Conservation (phyloP, 257 asterid species). For the Mitragyna speciosa region DNA sequence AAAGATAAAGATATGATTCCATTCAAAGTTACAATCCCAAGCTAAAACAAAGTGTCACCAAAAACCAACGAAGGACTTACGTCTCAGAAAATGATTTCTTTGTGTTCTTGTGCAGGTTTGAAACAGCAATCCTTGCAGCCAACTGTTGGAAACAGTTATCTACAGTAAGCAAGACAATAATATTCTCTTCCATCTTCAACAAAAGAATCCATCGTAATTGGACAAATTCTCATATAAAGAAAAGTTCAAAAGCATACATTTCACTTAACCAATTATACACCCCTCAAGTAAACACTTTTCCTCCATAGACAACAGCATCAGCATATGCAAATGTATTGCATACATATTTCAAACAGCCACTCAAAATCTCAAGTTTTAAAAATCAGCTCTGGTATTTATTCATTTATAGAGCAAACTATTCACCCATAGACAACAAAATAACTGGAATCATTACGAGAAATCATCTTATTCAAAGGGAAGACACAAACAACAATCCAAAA, state of each 20-base stretch:
- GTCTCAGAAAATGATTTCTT: slow-evolving; percentile 96
- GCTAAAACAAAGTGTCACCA: not conserved
- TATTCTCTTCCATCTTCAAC: not conserved
- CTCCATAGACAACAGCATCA: not conserved
- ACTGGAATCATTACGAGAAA: not conserved
- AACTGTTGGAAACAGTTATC: slow-evolving; percentile 41
- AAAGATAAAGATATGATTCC: not conserved
- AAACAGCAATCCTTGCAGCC: slow-evolving; percentile 99
- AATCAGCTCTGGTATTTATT: not conserved
- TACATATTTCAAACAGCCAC: not conserved
- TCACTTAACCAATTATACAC: not conserved
- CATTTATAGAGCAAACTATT: not conserved
- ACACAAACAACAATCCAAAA: not conserved
- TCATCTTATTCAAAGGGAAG: not conserved
- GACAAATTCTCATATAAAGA: not conserved
- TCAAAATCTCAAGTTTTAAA: not conserved
- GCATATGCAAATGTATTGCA: not conserved
- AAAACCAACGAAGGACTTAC: slow-evolving; percentile 41
- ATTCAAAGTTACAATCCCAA: not conserved
- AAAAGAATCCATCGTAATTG: not conserved
- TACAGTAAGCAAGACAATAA: no score
- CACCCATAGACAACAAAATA: not conserved
- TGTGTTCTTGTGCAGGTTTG: slow-evolving; percentile 93
- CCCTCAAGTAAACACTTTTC: not conserved
- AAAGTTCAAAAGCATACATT: not conserved